Percentiles rank a stretch among this genome's conserved stretches.
Evolutionary conservation across 371 early-diverging fungal genomes (phyloP).

Genomic region (Mortierella sp.): DNA sequence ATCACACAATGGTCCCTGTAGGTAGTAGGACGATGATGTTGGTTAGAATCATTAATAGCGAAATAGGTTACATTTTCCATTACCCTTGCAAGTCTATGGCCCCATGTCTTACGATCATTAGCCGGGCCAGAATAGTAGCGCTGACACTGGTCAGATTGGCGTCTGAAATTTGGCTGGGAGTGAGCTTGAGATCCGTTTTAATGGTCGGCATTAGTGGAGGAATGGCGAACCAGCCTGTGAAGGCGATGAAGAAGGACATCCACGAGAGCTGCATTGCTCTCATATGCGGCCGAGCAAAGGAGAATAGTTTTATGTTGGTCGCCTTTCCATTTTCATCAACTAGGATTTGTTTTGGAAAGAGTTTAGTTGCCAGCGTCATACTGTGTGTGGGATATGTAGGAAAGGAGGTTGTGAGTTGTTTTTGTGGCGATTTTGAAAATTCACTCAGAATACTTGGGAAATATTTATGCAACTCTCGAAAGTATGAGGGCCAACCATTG

Average conservation of each 20-base stretch:
- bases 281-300: conserved; percentile 61
- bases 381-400: conserved; percentile 11
- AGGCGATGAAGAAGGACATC: conserved; percentile 63
- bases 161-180: conserved; percentile 46
- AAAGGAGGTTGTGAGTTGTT: neutral
- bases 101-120: conserved; percentile 34
- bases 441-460: conserved; percentile 5
- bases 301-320: conserved; percentile 52
- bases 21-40: neutral
- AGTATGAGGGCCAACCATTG: neutral
- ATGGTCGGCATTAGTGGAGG: conserved; percentile 65
- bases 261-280: conserved; percentile 63
- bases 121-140: conserved; percentile 57
- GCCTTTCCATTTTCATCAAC: conserved; percentile 57
- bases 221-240: conserved; percentile 74
- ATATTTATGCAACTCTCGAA: conserved; percentile 21
- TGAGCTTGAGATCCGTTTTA: conserved; percentile 54
- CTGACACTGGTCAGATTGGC: conserved; percentile 59
- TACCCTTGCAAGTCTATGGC: neutral
- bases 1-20: conserved; percentile 64
- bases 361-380: conserved; percentile 29
- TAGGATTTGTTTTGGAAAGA: conserved; percentile 46
- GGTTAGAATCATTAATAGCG: neutral
- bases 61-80: neutral
- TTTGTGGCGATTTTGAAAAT: conserved; percentile 11